phyloP scores from a whole-genome alignment of 768 basidiomycete species.

The Brasilioporus rufonigricans region DNA sequence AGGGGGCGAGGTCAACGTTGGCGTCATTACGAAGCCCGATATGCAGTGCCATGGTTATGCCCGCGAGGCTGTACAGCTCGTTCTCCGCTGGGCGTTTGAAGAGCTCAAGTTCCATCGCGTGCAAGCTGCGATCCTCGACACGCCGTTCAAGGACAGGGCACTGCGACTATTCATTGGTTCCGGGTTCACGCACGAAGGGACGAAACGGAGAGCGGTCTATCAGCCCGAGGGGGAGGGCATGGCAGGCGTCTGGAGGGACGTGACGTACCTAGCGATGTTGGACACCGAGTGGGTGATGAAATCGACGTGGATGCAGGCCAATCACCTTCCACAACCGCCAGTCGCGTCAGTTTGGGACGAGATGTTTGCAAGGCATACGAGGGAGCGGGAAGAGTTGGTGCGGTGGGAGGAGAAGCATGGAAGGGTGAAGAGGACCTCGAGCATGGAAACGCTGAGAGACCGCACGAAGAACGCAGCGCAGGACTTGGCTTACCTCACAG shows the following conservation, averaged over 20 bases:
- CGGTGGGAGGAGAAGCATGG: constrained; percentile 45
- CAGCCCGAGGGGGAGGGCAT: constrained; percentile 38
- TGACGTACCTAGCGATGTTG: constrained; percentile 57
- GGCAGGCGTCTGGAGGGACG: constrained; percentile 52
- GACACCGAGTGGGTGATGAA: constrained; percentile 58
- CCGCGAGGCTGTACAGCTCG: constrained; percentile 42
- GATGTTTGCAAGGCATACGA: constrained; percentile 53
- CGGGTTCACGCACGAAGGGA: constrained; percentile 65
- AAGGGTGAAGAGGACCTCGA: constrained; percentile 33
- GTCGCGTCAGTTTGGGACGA: constrained; percentile 59
- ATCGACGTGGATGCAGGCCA: constrained; percentile 16
- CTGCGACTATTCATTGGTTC: constrained; percentile 46
- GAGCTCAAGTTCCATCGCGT: constrained; percentile 35
- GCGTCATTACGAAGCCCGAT: constrained; percentile 44
- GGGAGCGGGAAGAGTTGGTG: constrained; percentile 55
- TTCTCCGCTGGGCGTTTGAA: constrained; percentile 45
- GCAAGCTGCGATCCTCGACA: constrained; percentile 43
- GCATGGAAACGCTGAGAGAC: constrained; percentile 43
- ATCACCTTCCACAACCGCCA: constrained; percentile 11
- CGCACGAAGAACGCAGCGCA: not conserved
- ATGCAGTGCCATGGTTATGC: constrained; percentile 45
- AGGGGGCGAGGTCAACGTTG: constrained; percentile 52
- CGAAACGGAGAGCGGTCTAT: constrained; percentile 51
- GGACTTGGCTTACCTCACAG: constrained; percentile 16
- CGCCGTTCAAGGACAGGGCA: constrained; percentile 41